These are phyloP conservation scores for Amyloporia xantha DNA, from an alignment of 768 basidiomycete genomes.

Conservation along the genomic window DNA sequence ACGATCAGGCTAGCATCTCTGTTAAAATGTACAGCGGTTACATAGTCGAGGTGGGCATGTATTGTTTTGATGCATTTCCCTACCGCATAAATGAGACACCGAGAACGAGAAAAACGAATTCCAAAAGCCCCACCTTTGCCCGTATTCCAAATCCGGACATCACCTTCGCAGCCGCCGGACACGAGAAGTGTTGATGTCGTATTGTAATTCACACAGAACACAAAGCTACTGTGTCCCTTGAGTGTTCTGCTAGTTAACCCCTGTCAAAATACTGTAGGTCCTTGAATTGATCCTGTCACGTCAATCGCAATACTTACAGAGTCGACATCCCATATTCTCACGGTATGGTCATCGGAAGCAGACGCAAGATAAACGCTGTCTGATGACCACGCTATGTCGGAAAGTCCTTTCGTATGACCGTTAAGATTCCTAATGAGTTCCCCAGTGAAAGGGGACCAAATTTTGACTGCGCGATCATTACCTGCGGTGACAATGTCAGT, in stretches of 20 bases:
- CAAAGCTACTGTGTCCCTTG: slow-evolving; percentile 85
- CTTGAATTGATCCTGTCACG: neutral
- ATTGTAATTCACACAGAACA: slow-evolving; percentile 91
- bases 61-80: slow-evolving; percentile 79
- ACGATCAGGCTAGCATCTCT: slow-evolving; percentile 92
- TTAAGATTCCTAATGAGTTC: slow-evolving; percentile 64
- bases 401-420: slow-evolving; percentile 79
- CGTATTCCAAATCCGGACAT: slow-evolving; percentile 94
- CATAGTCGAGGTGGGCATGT: slow-evolving; percentile 95
- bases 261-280: neutral
- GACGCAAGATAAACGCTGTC: slow-evolving; percentile 83
- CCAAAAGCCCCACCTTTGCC: slow-evolving; percentile 63
- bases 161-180: slow-evolving; percentile 94
- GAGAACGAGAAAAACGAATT: neutral
- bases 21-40: slow-evolving; percentile 91
- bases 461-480: slow-evolving; percentile 75
- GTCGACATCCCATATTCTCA: slow-evolving; percentile 80
- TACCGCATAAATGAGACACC: slow-evolving; percentile 22
- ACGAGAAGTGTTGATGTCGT: slow-evolving; percentile 86
- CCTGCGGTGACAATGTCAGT: slow-evolving; percentile 45
- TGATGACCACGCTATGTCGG: slow-evolving; percentile 84
- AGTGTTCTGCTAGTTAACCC: slow-evolving; percentile 30
- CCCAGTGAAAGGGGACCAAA: slow-evolving; percentile 72
- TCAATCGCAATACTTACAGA: slow-evolving; percentile 30
- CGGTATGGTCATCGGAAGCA: slow-evolving; percentile 89